Conservation (phyloP, 2,329 filamentous ascomycete genomes). For the Pseudocercospora fuligena region DNA sequence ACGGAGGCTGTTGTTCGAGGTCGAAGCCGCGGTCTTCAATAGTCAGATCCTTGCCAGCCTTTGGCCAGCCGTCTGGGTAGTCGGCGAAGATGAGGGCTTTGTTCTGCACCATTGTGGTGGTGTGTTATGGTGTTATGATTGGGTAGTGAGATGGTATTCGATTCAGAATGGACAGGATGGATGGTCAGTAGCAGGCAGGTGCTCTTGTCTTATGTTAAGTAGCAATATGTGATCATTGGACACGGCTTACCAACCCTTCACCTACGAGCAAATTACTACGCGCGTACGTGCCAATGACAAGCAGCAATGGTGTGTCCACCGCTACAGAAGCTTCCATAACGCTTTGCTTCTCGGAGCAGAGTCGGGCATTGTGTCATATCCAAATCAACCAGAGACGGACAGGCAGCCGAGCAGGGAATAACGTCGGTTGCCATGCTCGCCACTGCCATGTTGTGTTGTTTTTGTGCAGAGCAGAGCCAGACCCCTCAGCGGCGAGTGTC, state of each 20-base stretch:
- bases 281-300: conserved; percentile 4
- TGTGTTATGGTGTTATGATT: not conserved
- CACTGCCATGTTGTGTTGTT: conserved; percentile 8
- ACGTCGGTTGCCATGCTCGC: conserved; percentile 7
- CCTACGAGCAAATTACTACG: not conserved
- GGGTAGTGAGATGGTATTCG: not conserved
- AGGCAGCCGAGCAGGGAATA: not conserved
- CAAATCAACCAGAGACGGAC: not conserved
- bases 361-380: conserved; percentile 10
- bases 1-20: conserved; percentile 60
- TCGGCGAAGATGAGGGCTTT: conserved; percentile 77
- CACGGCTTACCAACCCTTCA: not conserved
- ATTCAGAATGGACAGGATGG: not conserved
- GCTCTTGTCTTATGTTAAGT: not conserved
- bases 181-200: not conserved
- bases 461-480: conserved; percentile 7
- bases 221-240: not conserved
- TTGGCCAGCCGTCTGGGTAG: conserved; percentile 68
- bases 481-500: conserved; percentile 19
- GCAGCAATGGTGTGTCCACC: not conserved
- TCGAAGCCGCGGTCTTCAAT: conserved; percentile 74
- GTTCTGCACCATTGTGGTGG: conserved; percentile 63
- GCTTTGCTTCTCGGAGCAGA: conserved; percentile 8
- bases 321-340: not conserved
- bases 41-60: conserved; percentile 70